Percentiles rank a stretch among this genome's conserved stretches.
phyloP scores from a whole-genome alignment of 345 rosid genomes.

The Rhodomyrtus tomentosa region DNA sequence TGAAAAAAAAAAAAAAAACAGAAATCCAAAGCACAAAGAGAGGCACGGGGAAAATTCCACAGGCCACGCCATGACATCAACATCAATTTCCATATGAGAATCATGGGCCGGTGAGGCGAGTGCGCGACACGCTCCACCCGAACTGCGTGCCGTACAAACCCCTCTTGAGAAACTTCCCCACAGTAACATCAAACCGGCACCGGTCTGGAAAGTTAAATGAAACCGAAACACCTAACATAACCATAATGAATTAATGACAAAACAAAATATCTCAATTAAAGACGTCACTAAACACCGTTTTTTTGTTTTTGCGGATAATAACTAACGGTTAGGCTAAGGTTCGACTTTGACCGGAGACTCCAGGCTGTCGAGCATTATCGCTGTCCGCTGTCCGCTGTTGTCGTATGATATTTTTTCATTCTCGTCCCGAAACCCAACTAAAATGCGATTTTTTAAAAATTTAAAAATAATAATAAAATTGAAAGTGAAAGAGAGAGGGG shows the following conservation, averaged over 20 bases:
- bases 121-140: neutral
- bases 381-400: neutral
- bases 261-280: neutral
- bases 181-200: neutral
- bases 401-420: neutral
- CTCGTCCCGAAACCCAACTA: neutral
- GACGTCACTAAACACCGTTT: too few relatives aligned
- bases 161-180: neutral
- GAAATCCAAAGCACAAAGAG: neutral
- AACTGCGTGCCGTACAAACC: neutral
- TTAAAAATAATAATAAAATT: neutral
- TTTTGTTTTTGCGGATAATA: neutral
- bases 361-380: constrained; percentile 9
- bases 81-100: neutral
- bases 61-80: neutral
- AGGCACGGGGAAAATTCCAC: neutral
- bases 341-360: constrained; percentile 4
- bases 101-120: neutral
- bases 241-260: neutral
- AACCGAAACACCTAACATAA: constrained; percentile 4
- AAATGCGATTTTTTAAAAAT: neutral
- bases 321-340: constrained; percentile 5
- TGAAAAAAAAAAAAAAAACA: neutral
- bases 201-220: neutral
- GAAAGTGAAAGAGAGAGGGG: neutral